These are phyloP conservation scores for Cunninghamia lanceolata DNA, from an alignment of 75 land plant genomes.

Conservation along the genomic window DNA sequence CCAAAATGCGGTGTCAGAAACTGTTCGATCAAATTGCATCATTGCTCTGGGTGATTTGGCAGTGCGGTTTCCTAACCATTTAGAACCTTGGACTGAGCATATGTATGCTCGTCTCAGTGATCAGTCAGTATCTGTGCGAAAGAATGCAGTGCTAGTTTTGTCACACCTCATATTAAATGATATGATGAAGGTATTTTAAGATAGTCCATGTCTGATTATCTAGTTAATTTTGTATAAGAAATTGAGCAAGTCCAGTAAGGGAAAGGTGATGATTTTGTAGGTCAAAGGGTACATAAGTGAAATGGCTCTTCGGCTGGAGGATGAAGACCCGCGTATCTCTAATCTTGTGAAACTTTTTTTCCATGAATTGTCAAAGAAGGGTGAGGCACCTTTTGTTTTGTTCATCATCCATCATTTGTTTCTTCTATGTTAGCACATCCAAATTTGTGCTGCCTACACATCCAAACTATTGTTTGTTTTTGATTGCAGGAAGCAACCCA, in stretches of 20 bases:
- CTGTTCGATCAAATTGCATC: conserved; percentile 94
- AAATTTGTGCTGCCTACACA: background rate
- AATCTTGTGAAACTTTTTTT: conserved; percentile 93
- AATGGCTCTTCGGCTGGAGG: conserved; percentile 88
- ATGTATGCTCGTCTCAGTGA: conserved; percentile 86
- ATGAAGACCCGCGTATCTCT: conserved; percentile 88
- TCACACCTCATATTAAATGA: conserved; percentile 98
- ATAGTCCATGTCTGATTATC: background rate
- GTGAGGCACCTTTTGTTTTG: conserved; percentile 23
- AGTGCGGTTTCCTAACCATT: conserved; percentile 92
- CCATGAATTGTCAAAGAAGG: conserved; percentile 95
- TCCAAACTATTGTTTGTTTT: background rate
- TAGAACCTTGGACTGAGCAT: conserved; percentile 99
- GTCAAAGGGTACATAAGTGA: conserved; percentile 98
- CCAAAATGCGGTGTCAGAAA: conserved; percentile 70
- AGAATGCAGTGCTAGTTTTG: conserved; percentile 96
- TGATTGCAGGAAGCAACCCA: conserved; percentile 58
- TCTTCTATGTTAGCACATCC: background rate
- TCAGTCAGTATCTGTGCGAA: conserved; percentile 72
- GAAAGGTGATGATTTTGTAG: conserved; percentile 24
- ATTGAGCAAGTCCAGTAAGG: background rate
- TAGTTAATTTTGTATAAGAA: background rate
- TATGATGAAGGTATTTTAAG: conserved; percentile 90
- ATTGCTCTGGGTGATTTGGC: conserved; percentile 95
- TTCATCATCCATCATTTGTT: background rate